phyloP scores from a whole-genome alignment of 1,284 basidiomycete species.

The Cutaneotrichosporon sp. region DNA sequence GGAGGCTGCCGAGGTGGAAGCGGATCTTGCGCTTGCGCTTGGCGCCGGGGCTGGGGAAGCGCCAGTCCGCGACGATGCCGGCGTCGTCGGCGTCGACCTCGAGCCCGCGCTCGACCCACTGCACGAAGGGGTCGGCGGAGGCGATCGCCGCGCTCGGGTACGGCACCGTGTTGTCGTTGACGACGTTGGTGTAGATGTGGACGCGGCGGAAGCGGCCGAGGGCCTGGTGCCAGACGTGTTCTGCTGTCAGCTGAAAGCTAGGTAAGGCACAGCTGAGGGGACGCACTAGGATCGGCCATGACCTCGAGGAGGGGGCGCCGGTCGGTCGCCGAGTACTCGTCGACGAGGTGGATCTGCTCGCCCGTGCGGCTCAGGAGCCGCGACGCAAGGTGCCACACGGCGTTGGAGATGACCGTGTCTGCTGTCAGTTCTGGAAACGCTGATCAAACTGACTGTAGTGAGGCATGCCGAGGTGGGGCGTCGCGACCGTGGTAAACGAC shows the following conservation, averaged over 20 bases:
- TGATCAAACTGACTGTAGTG: slow-evolving; percentile 38
- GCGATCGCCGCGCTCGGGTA: slow-evolving; percentile 77
- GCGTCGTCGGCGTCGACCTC: slow-evolving; percentile 59
- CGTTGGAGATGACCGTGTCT: slow-evolving; percentile 61
- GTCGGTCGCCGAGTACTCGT: slow-evolving; percentile 67
- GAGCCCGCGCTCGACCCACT: slow-evolving; percentile 63
- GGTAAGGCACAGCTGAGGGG: background rate
- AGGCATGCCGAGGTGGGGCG: slow-evolving; percentile 46
- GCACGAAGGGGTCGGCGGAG: slow-evolving; percentile 66
- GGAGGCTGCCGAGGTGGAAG: slow-evolving; percentile 55
- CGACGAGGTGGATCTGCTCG: slow-evolving; percentile 72
- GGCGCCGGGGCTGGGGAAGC: slow-evolving; percentile 12
- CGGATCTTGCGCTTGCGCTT: slow-evolving; percentile 22
- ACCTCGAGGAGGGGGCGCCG: slow-evolving; percentile 74
- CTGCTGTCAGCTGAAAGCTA: slow-evolving; percentile 55
- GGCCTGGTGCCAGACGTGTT: slow-evolving; percentile 74
- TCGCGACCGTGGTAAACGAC: slow-evolving; percentile 48
- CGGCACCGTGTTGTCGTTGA: slow-evolving; percentile 78
- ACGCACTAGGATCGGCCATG: slow-evolving; percentile 76
- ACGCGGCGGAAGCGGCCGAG: slow-evolving; percentile 69
- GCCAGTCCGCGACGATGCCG: slow-evolving; percentile 26
- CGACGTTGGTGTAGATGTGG: slow-evolving; percentile 79
- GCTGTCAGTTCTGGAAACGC: slow-evolving; percentile 3
- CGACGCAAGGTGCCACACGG: slow-evolving; percentile 66
- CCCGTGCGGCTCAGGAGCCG: slow-evolving; percentile 79